Conservation (phyloP, 192 early-diverging fungal species). For the Spizellomyces punctatus region DNA sequence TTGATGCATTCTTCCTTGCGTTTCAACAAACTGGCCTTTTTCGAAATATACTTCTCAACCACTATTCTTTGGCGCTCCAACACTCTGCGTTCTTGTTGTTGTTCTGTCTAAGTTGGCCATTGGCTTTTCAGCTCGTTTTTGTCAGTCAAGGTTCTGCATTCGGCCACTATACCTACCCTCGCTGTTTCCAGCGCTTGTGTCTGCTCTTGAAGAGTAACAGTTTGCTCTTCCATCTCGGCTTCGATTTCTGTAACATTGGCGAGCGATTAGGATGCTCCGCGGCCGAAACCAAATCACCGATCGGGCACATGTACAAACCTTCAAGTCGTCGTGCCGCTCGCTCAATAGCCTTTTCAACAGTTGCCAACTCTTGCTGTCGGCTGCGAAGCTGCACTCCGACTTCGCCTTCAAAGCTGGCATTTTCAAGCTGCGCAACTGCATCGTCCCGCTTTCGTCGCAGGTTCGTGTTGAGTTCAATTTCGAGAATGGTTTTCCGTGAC, state of each 20-base stretch:
- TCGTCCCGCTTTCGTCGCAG: constrained; percentile 71
- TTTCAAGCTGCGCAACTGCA: constrained; percentile 62
- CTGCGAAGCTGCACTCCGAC: neutral
- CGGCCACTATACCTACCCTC: constrained; percentile 3
- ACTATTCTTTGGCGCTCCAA: constrained; percentile 61
- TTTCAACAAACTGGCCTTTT: constrained; percentile 62
- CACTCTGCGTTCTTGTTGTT: constrained; percentile 46
- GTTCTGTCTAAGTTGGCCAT: constrained; percentile 40
- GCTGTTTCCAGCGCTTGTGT: constrained; percentile 30
- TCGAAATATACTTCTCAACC: constrained; percentile 75
- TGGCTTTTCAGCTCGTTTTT: neutral
- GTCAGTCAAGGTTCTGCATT: no score
- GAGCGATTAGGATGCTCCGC: no score
- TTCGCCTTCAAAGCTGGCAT: constrained; percentile 16
- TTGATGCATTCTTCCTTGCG: constrained; percentile 85
- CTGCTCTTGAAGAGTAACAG: constrained; percentile 36
- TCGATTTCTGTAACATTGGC: constrained; percentile 42
- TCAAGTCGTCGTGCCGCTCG: neutral
- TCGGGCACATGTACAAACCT: constrained; percentile 6
- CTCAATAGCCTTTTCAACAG: constrained; percentile 5
- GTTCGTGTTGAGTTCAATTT: constrained; percentile 72
- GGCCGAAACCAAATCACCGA: neutral
- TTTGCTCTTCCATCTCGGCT: constrained; percentile 41
- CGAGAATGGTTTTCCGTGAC: constrained; percentile 67
- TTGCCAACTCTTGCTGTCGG: neutral